These are phyloP conservation scores for Parathielavia appendiculata DNA, from an alignment of 495 filamentous ascomycete species.

Conservation along the genomic window DNA sequence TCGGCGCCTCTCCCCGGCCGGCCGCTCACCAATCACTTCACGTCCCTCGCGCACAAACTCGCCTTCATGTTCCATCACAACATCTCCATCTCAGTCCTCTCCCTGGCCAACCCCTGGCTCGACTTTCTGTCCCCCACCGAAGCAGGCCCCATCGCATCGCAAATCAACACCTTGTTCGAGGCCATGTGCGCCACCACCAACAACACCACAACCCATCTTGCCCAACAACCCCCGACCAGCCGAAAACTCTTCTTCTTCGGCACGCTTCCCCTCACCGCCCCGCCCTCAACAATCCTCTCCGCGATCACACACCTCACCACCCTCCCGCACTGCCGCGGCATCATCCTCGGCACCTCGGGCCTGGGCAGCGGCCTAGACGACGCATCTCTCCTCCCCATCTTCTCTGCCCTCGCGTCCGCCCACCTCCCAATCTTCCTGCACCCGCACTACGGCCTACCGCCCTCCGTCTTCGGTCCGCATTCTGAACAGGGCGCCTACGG, in stretches of 20 bases:
- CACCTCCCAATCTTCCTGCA: conserved; percentile 74
- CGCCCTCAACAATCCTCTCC: conserved; percentile 49
- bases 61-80: conserved; percentile 80
- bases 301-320: conserved; percentile 58
- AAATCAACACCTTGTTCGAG: conserved; percentile 74
- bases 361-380: conserved; percentile 82
- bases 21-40: conserved; percentile 71
- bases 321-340: conserved; percentile 67
- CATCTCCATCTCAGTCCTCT: conserved; percentile 80
- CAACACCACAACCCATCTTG: too few relatives aligned
- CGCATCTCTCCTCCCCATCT: conserved; percentile 61
- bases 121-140: conserved; percentile 68
- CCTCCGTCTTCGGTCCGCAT: conserved; percentile 68
- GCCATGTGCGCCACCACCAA: conserved; percentile 49
- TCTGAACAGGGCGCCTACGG: conserved; percentile 59
- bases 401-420: conserved; percentile 59
- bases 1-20: conserved; percentile 51
- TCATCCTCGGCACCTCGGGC: conserved; percentile 84
- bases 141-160: conserved; percentile 55
- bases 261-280: conserved; percentile 69
- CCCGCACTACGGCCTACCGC: conserved; percentile 86
- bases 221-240: conserved; percentile 32
- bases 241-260: conserved; percentile 74
- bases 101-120: conserved; percentile 92
- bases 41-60: conserved; percentile 65